Evolutionary conservation across 2,329 filamentous ascomycete species (phyloP).

Genomic region (Sodiomyces alkalinus): DNA sequence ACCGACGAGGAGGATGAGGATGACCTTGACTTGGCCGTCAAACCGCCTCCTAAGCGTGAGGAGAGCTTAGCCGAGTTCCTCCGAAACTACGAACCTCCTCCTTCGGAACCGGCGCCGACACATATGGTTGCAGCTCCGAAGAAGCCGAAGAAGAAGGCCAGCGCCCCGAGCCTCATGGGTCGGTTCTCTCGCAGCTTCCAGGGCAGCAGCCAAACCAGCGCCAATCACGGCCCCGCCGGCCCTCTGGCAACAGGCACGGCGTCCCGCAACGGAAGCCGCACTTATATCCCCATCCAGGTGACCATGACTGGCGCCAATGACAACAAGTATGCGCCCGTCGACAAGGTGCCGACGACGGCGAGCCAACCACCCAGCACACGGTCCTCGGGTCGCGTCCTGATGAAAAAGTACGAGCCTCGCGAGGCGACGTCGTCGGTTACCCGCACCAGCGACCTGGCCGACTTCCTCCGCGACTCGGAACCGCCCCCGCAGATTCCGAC

Average conservation of each 20-base stretch:
- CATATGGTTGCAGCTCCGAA: slow-evolving; percentile 17
- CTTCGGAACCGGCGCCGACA: slow-evolving; percentile 24
- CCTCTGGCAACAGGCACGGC: too few species aligned
- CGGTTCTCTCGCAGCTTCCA: slow-evolving; percentile 32
- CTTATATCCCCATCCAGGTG: slow-evolving; percentile 38
- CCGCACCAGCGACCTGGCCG: slow-evolving; percentile 54
- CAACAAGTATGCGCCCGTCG: slow-evolving; percentile 23
- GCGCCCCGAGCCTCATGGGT: slow-evolving; percentile 45
- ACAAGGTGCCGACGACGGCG: too few species aligned
- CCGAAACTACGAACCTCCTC: slow-evolving; percentile 51
- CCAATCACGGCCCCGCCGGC: slow-evolving; percentile 7
- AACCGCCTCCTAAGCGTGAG: slow-evolving; percentile 30
- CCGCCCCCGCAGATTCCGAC: slow-evolving; percentile 33
- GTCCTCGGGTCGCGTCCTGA: slow-evolving; percentile 26
- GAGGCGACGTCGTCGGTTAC: slow-evolving; percentile 28
- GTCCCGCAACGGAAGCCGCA: slow-evolving; percentile 9
- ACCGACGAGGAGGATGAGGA: slow-evolving; percentile 54
- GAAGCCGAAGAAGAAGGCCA: slow-evolving; percentile 47
- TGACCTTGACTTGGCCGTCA: slow-evolving; percentile 22
- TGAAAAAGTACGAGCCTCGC: slow-evolving; percentile 44
- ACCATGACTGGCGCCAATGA: slow-evolving; percentile 27
- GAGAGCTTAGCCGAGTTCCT: slow-evolving; percentile 64
- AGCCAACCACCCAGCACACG: slow-evolving; percentile 5
- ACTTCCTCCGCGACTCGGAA: slow-evolving; percentile 55
- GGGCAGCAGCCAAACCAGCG: slow-evolving; percentile 8